phyloP scores from a whole-genome alignment of 352 stramenopile species.

The Globisporangium takayamanum region DNA sequence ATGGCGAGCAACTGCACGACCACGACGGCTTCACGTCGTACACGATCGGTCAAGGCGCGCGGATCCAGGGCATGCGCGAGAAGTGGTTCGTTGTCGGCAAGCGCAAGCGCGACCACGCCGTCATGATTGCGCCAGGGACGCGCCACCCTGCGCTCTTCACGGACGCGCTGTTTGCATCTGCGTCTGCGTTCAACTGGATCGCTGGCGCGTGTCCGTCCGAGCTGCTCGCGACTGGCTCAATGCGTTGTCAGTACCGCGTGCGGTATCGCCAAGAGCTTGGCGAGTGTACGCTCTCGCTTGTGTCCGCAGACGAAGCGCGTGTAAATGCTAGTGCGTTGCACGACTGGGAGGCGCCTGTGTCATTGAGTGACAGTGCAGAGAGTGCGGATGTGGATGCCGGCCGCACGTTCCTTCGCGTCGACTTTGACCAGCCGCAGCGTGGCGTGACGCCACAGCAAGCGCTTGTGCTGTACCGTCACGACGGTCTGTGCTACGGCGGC shows the following conservation, averaged over 20 bases:
- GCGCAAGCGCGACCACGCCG: conserved; percentile 51
- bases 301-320: conserved; percentile 28
- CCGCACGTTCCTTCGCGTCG: conserved; percentile 45
- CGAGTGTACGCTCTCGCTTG: conserved; percentile 57
- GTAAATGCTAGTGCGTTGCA: conserved; percentile 36
- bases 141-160: conserved; percentile 89
- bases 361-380: conserved; percentile 6
- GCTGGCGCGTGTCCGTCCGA: conserved; percentile 33
- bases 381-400: not conserved
- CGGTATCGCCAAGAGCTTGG: conserved; percentile 75
- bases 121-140: conserved; percentile 88
- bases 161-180: conserved; percentile 75
- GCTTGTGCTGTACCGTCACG: conserved; percentile 77
- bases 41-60: conserved; percentile 92
- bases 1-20: conserved; percentile 49
- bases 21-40: conserved; percentile 85
- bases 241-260: conserved; percentile 75
- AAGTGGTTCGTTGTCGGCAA: conserved; percentile 91
- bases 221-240: conserved; percentile 26
- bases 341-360: conserved; percentile 28
- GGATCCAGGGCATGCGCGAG: conserved; percentile 76
- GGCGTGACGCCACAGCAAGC: conserved; percentile 81
- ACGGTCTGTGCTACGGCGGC: conserved; percentile 77
- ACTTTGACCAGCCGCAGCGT: conserved; percentile 79
- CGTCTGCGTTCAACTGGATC: conserved; percentile 89